phyloP scores from a whole-genome alignment of 176 grass and related monocot genomes.

The Oryza nivara region DNA sequence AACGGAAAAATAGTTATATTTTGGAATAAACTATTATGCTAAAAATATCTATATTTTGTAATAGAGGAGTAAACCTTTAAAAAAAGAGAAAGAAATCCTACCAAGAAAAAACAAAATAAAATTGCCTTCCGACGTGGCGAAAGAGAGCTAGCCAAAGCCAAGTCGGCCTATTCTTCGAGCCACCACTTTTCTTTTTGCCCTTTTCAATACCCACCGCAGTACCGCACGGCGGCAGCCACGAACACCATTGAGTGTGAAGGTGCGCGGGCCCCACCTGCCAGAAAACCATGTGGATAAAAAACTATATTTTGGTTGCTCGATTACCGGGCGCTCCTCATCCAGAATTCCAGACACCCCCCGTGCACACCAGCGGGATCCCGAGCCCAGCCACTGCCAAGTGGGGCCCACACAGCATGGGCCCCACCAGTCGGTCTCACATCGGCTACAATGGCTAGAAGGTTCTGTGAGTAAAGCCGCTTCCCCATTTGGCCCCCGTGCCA shows the following conservation, averaged over 20 bases:
- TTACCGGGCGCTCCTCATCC: conserved; percentile 14
- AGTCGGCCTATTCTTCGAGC: no score
- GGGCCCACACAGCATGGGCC: background rate
- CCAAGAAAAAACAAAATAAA: no score
- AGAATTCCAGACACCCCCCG: background rate
- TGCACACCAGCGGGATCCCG: no score
- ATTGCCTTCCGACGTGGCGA: background rate
- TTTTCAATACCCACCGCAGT: no score
- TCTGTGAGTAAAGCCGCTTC: background rate
- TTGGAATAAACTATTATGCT: no score
- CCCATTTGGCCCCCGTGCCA: background rate
- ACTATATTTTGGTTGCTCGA: background rate
- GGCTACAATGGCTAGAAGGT: background rate
- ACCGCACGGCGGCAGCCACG: background rate
- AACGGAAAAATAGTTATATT: no score
- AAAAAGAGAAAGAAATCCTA: no score
- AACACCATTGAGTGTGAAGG: background rate
- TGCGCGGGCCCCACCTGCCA: background rate
- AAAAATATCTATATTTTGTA: no score
- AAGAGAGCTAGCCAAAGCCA: background rate
- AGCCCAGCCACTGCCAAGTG: background rate
- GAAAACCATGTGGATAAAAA: conserved; percentile 21
- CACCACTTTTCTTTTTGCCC: no score
- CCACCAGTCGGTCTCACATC: fast-evolving
- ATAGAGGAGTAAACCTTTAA: no score